These are phyloP conservation scores for Pythium inflatum DNA, from an alignment of 352 stramenopile species.

Conservation along the genomic window DNA sequence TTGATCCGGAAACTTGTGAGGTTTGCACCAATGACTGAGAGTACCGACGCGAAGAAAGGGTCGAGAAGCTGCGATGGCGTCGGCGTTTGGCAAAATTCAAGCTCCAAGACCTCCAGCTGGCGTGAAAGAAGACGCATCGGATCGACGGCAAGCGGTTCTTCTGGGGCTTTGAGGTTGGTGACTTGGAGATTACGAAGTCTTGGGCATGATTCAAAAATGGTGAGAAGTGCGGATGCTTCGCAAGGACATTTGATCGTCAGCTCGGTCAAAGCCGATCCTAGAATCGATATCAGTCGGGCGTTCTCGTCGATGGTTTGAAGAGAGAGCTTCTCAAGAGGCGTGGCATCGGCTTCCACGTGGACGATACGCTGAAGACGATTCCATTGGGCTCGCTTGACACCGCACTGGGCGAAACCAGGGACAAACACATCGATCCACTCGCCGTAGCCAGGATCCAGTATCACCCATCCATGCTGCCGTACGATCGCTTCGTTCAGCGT, in stretches of 20 bases:
- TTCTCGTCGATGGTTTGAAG: background rate
- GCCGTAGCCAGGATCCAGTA: background rate
- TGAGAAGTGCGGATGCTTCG: background rate
- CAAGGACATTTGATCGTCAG: background rate
- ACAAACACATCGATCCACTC: conserved; percentile 23
- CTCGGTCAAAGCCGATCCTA: background rate
- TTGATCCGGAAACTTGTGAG: background rate
- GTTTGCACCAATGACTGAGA: background rate
- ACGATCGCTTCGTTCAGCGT: background rate
- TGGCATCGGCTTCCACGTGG: background rate
- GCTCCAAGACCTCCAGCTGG: background rate
- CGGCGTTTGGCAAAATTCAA: background rate
- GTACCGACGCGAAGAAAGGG: background rate
- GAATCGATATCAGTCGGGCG: background rate
- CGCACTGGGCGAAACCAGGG: conserved; percentile 16
- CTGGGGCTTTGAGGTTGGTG: background rate
- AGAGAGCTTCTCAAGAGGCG: background rate
- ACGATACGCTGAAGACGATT: background rate
- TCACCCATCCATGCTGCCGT: background rate
- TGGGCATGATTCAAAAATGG: conserved; percentile 1
- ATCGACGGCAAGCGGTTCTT: background rate
- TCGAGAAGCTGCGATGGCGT: background rate
- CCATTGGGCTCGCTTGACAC: conserved; percentile 14
- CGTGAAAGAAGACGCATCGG: background rate
- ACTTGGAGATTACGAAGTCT: background rate